Evolutionary conservation across 2,329 filamentous ascomycete species (phyloP).

Genomic region (Trichoderma koningiopsis): DNA sequence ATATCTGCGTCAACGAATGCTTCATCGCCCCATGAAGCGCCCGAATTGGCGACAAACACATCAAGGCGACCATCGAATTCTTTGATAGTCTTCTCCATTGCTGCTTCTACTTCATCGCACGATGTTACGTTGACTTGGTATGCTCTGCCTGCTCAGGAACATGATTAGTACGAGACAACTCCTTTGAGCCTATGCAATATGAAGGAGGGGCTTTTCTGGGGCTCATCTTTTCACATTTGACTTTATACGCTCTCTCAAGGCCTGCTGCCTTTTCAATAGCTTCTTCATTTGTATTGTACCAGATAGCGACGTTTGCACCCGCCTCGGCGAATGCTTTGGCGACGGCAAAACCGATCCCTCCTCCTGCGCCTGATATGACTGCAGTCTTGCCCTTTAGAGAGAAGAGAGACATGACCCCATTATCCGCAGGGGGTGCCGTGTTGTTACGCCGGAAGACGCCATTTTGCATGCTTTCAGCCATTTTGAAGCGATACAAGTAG

Average conservation of each 20-base stretch:
- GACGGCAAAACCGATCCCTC: constrained; percentile 3
- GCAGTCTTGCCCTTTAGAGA: background rate
- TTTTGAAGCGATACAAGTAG: background rate
- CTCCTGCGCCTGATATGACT: constrained; percentile 13
- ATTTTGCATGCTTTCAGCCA: constrained; percentile 11
- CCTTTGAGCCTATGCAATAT: background rate
- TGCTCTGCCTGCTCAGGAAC: background rate
- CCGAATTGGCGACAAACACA: constrained; percentile 41
- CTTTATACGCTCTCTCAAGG: background rate
- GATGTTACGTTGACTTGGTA: constrained; percentile 30
- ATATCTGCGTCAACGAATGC: constrained; percentile 36
- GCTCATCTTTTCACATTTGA: background rate
- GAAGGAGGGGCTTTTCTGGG: background rate
- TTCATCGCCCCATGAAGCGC: constrained; percentile 24
- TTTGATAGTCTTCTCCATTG: constrained; percentile 34
- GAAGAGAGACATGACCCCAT: constrained; percentile 15
- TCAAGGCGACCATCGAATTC: constrained; percentile 39
- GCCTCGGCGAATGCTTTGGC: constrained; percentile 12
- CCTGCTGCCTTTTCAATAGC: background rate
- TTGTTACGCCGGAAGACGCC: constrained; percentile 8
- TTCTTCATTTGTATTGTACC: constrained; percentile 4
- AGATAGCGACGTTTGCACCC: constrained; percentile 9
- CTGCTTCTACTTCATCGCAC: constrained; percentile 33
- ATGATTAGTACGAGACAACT: background rate
- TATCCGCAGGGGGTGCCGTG: background rate